Percentiles rank a stretch among this genome's conserved stretches.
phyloP scores from a whole-genome alignment of 202 grass and related monocot genomes.

The Elaeis oleifera region DNA sequence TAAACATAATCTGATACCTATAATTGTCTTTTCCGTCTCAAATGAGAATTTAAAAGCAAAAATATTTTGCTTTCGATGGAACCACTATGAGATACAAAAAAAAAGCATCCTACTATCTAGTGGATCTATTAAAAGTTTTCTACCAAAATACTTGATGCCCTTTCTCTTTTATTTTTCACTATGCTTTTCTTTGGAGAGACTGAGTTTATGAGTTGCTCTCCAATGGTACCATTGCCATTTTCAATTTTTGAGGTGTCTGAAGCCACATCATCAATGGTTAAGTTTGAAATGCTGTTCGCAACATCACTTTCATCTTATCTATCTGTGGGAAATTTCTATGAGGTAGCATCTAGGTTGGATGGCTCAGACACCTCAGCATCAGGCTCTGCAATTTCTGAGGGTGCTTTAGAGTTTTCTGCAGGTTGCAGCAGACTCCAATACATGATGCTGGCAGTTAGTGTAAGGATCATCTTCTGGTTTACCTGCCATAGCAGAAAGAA shows the following conservation, averaged over 20 bases:
- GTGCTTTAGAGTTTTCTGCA: conserved; percentile 28
- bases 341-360: conserved; percentile 37
- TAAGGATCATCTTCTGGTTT: conserved; percentile 98
- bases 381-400: conserved; percentile 22
- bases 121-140: too few relatives aligned
- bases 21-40: too few relatives aligned
- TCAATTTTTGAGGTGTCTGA: conserved; percentile 35
- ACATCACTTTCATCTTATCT: conserved; percentile 21
- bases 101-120: too few relatives aligned
- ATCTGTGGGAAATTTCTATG: conserved; percentile 43
- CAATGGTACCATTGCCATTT: conserved; percentile 35
- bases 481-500: conserved; percentile 41
- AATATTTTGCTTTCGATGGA: too few relatives aligned
- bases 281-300: conserved; percentile 17
- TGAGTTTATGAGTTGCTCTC: conserved; percentile 16
- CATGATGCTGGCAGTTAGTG: conserved; percentile 93
- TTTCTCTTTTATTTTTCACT: too few relatives aligned
- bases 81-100: too few relatives aligned
- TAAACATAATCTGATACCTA: too few relatives aligned
- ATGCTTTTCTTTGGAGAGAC: too few relatives aligned
- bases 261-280: conserved; percentile 36
- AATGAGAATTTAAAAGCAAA: too few relatives aligned
- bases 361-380: conserved; percentile 43
- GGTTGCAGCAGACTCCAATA: conserved; percentile 66
- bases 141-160: too few relatives aligned